Evolutionary conservation across 2,329 filamentous ascomycete species (phyloP).

Genomic region (Fusarium denticulatum): DNA sequence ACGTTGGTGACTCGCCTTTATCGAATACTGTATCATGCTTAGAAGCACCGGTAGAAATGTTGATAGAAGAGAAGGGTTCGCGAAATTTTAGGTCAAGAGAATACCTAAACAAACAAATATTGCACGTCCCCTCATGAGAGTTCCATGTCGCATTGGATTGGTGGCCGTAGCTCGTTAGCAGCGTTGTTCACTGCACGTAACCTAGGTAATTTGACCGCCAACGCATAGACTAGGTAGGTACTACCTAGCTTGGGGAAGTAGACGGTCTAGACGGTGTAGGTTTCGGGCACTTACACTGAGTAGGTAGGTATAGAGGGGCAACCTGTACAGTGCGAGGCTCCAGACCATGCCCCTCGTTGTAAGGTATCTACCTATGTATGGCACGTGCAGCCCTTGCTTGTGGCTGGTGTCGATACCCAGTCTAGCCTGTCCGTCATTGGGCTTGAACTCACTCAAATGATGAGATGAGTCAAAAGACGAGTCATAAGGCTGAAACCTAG

Average conservation of each 20-base stretch:
- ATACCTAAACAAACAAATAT: neutral
- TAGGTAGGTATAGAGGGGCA: conserved; percentile 11
- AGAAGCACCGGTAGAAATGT: neutral
- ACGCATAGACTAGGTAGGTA: neutral
- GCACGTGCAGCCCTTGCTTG: conserved; percentile 25
- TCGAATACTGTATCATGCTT: conserved; percentile 23
- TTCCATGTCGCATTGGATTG: conserved; percentile 25
- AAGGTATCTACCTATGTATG: neutral
- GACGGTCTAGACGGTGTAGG: neutral
- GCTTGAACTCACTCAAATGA: neutral
- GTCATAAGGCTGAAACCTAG: neutral
- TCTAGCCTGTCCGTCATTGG: conserved; percentile 10
- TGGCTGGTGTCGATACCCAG: conserved; percentile 14
- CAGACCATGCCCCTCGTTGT: conserved; percentile 13
- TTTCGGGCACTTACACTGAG: conserved; percentile 15
- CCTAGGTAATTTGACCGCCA: conserved; percentile 26
- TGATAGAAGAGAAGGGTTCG: neutral
- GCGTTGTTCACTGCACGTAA: conserved; percentile 29
- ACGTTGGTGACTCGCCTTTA: conserved; percentile 6
- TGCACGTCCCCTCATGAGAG: conserved; percentile 19
- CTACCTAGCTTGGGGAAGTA: neutral
- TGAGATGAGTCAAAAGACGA: neutral
- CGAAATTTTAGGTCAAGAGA: neutral
- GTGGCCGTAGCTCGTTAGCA: conserved; percentile 16
- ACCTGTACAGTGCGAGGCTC: conserved; percentile 37